phyloP scores from a whole-genome alignment of 2,329 filamentous ascomycete species.

The Aspergillus amoenus region DNA sequence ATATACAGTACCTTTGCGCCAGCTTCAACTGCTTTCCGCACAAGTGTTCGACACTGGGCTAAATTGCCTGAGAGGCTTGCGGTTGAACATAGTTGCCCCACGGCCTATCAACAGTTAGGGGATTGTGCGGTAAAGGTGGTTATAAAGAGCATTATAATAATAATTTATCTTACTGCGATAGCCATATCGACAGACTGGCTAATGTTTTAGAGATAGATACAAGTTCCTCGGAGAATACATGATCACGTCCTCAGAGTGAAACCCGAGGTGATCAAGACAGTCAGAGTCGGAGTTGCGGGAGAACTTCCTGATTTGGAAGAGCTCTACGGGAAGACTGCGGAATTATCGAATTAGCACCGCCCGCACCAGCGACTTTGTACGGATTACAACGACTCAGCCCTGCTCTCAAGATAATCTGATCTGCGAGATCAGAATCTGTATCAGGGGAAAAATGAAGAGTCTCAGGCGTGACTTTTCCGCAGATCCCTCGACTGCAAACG shows the following conservation, averaged over 20 bases:
- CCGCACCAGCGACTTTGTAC: slow-evolving; percentile 14
- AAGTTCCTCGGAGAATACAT: background rate
- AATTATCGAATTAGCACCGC: slow-evolving; percentile 10
- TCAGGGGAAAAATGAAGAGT: slow-evolving; percentile 55
- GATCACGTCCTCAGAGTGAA: background rate
- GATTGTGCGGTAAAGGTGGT: background rate
- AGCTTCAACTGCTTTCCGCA: slow-evolving; percentile 69
- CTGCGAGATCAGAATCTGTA: slow-evolving; percentile 13
- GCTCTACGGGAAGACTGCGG: slow-evolving; percentile 12
- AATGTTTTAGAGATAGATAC: background rate
- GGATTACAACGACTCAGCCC: slow-evolving; percentile 23
- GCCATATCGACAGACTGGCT: slow-evolving; percentile 21
- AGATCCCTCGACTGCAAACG: slow-evolving; percentile 64
- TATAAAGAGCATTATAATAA: too few species aligned
- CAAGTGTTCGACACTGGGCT: slow-evolving; percentile 69
- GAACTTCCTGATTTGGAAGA: slow-evolving; percentile 24
- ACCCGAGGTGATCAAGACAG: background rate
- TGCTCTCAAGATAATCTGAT: slow-evolving; percentile 5
- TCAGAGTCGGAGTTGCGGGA: slow-evolving; percentile 16
- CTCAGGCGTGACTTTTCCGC: slow-evolving; percentile 57
- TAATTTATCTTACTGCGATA: slow-evolving; percentile 23
- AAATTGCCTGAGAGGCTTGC: slow-evolving; percentile 76
- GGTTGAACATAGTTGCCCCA: slow-evolving; percentile 88
- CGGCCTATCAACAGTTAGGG: slow-evolving; percentile 56
- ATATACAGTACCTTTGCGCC: slow-evolving; percentile 67